Conservation (phyloP, 148 eudicot genomes). For the Chenopodium quinoa region DNA sequence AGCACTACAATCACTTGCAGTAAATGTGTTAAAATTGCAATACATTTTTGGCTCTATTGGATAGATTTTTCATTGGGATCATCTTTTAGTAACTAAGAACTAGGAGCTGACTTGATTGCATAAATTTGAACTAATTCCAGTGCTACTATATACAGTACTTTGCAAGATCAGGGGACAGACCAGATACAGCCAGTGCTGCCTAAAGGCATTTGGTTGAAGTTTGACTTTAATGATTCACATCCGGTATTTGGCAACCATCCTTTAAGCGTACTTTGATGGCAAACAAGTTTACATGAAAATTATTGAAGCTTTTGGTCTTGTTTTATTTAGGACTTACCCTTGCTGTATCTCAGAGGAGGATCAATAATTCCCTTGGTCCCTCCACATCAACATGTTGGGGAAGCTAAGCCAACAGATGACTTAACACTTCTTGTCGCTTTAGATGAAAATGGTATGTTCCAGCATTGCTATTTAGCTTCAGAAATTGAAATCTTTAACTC, state of each 20-base stretch:
- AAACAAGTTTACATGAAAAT: background rate
- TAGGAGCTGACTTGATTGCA: background rate
- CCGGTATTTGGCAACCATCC: constrained; percentile 51
- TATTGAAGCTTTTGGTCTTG: constrained; percentile 15
- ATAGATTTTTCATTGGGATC: background rate
- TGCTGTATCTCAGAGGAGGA: constrained; percentile 79
- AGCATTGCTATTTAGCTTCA: background rate
- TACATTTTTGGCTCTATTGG: background rate
- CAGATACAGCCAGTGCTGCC: constrained; percentile 66
- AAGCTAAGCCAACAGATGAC: constrained; percentile 77
- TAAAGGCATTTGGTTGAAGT: constrained; percentile 79
- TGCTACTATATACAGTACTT: constrained; percentile 49
- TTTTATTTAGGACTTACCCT: constrained; percentile 73
- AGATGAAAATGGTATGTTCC: constrained; percentile 71
- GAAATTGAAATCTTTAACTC: background rate
- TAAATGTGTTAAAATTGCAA: background rate
- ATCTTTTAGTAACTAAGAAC: background rate
- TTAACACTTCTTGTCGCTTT: constrained; percentile 76
- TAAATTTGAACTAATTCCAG: constrained; percentile 19
- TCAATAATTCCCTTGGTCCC: constrained; percentile 78
- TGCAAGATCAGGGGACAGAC: constrained; percentile 48
- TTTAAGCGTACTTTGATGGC: constrained; percentile 10
- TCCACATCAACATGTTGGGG: constrained; percentile 76
- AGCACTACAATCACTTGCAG: background rate
- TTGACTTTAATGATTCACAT: constrained; percentile 95